A percentile compares a stretch with the other conserved stretches of the same genome.
Conservation (phyloP, 2,329 filamentous ascomycete species). For the Xenoacremonium recifei region DNA sequence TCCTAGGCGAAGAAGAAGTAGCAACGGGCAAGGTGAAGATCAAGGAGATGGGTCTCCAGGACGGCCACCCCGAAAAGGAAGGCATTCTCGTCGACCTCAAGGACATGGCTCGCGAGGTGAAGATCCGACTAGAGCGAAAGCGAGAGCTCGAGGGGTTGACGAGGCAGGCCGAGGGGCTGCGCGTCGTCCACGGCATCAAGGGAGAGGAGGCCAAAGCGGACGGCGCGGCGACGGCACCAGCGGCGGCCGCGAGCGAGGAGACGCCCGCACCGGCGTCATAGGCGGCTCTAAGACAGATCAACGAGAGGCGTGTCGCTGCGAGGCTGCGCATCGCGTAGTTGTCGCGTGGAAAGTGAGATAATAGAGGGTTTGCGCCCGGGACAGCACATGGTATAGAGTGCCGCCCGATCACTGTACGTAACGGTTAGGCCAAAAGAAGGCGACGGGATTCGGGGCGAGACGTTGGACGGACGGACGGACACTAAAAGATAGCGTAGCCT, state of each 20-base stretch:
- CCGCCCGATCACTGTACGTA: too few species aligned
- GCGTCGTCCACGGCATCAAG: conserved; percentile 47
- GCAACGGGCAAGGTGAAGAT: conserved; percentile 80
- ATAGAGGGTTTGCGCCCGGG: too few species aligned
- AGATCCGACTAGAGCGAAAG: conserved; percentile 42
- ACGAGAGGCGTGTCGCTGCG: too few species aligned
- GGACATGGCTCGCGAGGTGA: conserved; percentile 64
- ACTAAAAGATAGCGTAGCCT: too few species aligned
- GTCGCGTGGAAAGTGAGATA: too few species aligned
- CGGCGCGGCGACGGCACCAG: conserved; percentile 13
- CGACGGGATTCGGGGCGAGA: too few species aligned
- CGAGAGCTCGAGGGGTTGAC: conserved; percentile 43
- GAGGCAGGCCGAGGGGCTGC: conserved; percentile 42
- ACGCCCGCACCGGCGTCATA: conserved; percentile 3
- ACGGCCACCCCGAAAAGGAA: conserved; percentile 88
- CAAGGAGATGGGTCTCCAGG: conserved; percentile 72
- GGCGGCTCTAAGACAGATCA: too few species aligned
- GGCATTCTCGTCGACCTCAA: conserved; percentile 70
- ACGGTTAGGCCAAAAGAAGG: too few species aligned
- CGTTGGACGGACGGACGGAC: too few species aligned
- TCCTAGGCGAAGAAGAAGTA: conserved; percentile 88
- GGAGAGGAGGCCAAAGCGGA: conserved; percentile 33
- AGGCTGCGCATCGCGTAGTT: too few species aligned
- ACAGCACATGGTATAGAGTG: too few species aligned
- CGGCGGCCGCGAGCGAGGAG: not conserved